Evolutionary conservation across 371 early-diverging fungal species (phyloP).

Genomic region (Phascolomyces articulosus): DNA sequence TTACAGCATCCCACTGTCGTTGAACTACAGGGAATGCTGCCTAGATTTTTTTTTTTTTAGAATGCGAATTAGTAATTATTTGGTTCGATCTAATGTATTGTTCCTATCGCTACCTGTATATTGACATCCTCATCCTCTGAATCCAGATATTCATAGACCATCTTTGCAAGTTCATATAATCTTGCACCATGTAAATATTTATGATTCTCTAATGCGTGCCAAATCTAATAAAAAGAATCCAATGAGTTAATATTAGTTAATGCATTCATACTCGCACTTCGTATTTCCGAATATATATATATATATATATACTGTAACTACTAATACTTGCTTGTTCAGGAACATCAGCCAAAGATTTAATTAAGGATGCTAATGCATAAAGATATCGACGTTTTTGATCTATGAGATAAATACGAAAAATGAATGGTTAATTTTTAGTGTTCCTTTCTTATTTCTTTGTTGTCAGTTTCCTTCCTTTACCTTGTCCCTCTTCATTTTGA

Average conservation of each 20-base stretch:
- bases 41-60: too few relatives aligned
- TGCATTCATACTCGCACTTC: too few relatives aligned
- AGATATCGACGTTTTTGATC: constrained; percentile 61
- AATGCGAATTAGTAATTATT: too few relatives aligned
- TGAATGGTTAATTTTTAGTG: too few relatives aligned
- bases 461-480: constrained; percentile 13
- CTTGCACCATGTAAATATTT: constrained; percentile 73
- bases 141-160: constrained; percentile 68
- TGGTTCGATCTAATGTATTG: too few relatives aligned
- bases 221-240: constrained; percentile 51
- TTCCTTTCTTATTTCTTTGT: not conserved
- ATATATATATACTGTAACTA: not conserved
- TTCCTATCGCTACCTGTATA: constrained; percentile 12
- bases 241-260: too few relatives aligned
- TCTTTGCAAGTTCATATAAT: constrained; percentile 68
- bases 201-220: constrained; percentile 77
- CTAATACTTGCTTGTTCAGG: constrained; percentile 74
- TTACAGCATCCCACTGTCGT: constrained; percentile 86
- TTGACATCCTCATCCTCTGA: constrained; percentile 29
- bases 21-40: constrained; percentile 80
- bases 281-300: not conserved
- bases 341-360: constrained; percentile 84
- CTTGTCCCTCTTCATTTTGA: constrained; percentile 19
- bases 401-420: too few relatives aligned
- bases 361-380: constrained; percentile 76